Base-by-base conservation (phyloP, 345 rosid genomes). In the Alliaria petiolata region DNA sequence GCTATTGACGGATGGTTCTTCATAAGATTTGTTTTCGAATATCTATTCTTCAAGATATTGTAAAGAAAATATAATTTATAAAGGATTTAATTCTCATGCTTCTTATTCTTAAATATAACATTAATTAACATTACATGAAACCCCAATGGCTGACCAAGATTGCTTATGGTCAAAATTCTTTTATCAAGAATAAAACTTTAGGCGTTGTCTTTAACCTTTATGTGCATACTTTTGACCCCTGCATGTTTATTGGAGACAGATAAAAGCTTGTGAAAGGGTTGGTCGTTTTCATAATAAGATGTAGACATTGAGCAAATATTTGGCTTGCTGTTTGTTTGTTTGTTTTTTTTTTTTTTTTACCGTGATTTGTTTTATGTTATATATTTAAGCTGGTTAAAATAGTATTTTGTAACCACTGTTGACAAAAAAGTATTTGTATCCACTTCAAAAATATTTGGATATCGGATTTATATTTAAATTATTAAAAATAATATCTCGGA, bases 181-280 rank as follows among this genome's bases (percentile, higher is more conserved):
- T 72, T 44, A 44, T 44, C 31, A 49, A 34, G 77, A 72, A 64
- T 63, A 62, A 47, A 63, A 54, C 64, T 62, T 63, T 45, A 25
- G n/a, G 49, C n/a, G 6, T 40, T 71, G 50, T 25, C 53, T 25
- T 44, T 63, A 63, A 44, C 44, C 33, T 65, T 44, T 54, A 6
- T 61, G 20, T 34, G 10, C 20, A 33, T 22, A 22, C 8, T 54
- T 72, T 64, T 54, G 33, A 72, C 39, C 17, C 12, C 8, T 22
- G 36, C 40, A 54, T 34, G 46, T 53, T 45, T 62, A 42, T 26
- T 50, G 20, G 22, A 70, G 51, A 30, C 58, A 25, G 7, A 45
- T 35, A 14, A 25, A 70, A 36, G 38, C 22, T 56, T 39, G 14
- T 26, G 26, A 26, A 26, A 16, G 30, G 15, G 6, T 14, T 51